These are phyloP conservation scores for Oxyria digyna DNA, from an alignment of 148 eudicot species.

Conservation along the genomic window DNA sequence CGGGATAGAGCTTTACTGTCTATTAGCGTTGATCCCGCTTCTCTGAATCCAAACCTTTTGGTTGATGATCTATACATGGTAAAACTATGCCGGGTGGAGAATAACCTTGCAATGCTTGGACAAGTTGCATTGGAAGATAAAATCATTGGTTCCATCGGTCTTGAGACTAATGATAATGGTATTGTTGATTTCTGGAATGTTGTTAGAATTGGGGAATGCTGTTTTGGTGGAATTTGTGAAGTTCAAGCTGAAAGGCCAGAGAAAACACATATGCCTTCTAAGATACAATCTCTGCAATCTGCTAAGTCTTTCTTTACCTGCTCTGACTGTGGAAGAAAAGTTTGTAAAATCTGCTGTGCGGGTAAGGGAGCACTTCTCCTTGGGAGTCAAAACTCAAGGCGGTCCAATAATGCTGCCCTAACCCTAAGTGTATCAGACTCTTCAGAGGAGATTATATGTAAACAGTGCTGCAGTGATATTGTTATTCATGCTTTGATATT, in stretches of 20 bases:
- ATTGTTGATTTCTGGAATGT: slow-evolving; percentile 86
- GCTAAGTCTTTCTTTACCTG: slow-evolving; percentile 39
- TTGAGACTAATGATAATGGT: slow-evolving; percentile 33
- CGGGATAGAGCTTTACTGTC: slow-evolving; percentile 85
- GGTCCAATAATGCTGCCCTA: slow-evolving; percentile 32
- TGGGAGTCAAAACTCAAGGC: slow-evolving; percentile 33
- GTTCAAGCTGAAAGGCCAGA: slow-evolving; percentile 54
- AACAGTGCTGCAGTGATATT: slow-evolving; percentile 67
- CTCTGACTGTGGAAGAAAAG: slow-evolving; percentile 64
- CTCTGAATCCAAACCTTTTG: slow-evolving; percentile 73
- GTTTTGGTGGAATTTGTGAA: slow-evolving; percentile 70
- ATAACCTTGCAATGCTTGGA: slow-evolving; percentile 68
- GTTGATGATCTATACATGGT: slow-evolving; percentile 61
- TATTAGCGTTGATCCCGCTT: slow-evolving; percentile 81
- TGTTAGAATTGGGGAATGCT: slow-evolving; percentile 48
- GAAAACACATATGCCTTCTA: slow-evolving; percentile 17
- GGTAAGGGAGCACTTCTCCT: slow-evolving; percentile 88
- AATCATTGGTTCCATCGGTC: slow-evolving; percentile 61
- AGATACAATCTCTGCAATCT: slow-evolving; percentile 20
- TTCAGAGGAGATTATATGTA: slow-evolving; percentile 66
- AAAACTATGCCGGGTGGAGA: slow-evolving; percentile 63
- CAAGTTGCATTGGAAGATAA: slow-evolving; percentile 81
- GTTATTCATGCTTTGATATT: slow-evolving; percentile 71
- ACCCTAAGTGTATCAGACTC: slow-evolving; percentile 52
- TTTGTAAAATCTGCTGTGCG: slow-evolving; percentile 80